Conservation (phyloP, 2,329 filamentous ascomycete genomes). For the Ophiostoma triangulosporum region DNA sequence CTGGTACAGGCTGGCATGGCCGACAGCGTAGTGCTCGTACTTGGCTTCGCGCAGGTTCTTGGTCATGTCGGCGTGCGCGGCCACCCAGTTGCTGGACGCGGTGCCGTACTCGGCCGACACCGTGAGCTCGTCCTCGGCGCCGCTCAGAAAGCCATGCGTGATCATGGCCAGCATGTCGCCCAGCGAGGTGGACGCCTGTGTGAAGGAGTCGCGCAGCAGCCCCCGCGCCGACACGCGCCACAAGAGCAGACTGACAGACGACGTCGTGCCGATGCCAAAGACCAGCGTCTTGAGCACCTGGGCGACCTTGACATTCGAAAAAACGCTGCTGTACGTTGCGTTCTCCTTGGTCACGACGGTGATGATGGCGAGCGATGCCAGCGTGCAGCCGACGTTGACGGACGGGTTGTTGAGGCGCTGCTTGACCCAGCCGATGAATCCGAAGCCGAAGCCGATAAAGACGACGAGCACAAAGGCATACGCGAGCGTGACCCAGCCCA, state of each 20-base stretch:
- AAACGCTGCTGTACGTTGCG: conserved; percentile 66
- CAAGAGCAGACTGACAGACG: conserved; percentile 62
- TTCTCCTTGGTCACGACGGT: conserved; percentile 86
- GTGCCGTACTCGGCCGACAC: conserved; percentile 50
- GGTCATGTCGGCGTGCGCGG: conserved; percentile 55
- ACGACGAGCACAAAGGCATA: conserved; percentile 68
- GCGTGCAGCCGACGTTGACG: conserved; percentile 72
- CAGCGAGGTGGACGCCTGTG: conserved; percentile 58
- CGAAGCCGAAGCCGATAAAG: conserved; percentile 75
- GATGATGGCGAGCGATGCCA: conserved; percentile 80
- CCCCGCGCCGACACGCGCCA: conserved; percentile 66
- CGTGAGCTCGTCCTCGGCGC: conserved; percentile 60
- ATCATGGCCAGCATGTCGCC: conserved; percentile 73
- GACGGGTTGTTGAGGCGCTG: conserved; percentile 64
- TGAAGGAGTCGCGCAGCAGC: conserved; percentile 60
- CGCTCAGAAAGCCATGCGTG: conserved; percentile 69
- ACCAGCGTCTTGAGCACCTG: conserved; percentile 74
- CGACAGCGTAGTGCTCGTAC: conserved; percentile 73
- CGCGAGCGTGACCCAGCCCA: conserved; percentile 55
- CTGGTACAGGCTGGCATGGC: conserved; percentile 64
- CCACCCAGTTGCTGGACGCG: conserved; percentile 49
- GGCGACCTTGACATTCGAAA: conserved; percentile 67
- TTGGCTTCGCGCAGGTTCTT: conserved; percentile 75
- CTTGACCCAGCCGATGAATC: conserved; percentile 80
- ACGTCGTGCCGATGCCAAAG: conserved; percentile 60